Evolutionary conservation across 768 basidiomycete genomes (phyloP), one percentile per base, ranked within the genome.

Genomic region (Suillus bovinus): DNA sequence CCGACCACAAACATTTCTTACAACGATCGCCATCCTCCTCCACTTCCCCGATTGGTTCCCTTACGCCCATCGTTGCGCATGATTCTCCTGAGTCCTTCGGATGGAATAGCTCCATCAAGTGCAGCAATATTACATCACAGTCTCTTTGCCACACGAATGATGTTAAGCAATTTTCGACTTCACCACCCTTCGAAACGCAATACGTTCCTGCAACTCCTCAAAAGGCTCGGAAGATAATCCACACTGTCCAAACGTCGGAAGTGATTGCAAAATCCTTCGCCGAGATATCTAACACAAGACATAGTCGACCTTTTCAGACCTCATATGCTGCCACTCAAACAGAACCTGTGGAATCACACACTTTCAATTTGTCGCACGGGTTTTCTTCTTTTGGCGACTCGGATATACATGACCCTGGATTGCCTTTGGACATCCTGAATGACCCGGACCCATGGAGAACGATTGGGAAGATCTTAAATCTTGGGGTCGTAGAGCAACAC

Each of bases 381-480:
- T 20, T 38, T 38, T 38, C 54, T 38, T 20, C 54, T 38, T 56
- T 56, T 36, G 3, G 54, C 9, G 34, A 2, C 24, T 39, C 16
- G 5, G 55, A 56, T 39, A 36, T 20, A 29, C 9, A 20, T 9
- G 55, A 56, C 16, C 24, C 55, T 14, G 27, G 50, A 22, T 39
- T 65, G 46, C 63, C 65, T 24, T 55, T 76, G 20, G 63, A 74
- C 61, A 67, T 76, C 61, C 61, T 74, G 31, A 65, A 68, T n/a
- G 73, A 74, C 59, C 72, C 73, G 5, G 65, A 71, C 53, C 73
- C 73, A 16, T 74, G 73, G 73, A 66, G 68, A 52, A 70, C 72
- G 24, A 76, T 74, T n/a, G 68, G 67, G 31, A 70, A 33, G 31
- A 71, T 76, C 4, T 53, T 74, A 24, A 58, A 66, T n/a, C 64